These are phyloP conservation scores for Lasiodiplodia sp. DNA, from an alignment of 2,329 filamentous ascomycete species.

Conservation along the genomic window DNA sequence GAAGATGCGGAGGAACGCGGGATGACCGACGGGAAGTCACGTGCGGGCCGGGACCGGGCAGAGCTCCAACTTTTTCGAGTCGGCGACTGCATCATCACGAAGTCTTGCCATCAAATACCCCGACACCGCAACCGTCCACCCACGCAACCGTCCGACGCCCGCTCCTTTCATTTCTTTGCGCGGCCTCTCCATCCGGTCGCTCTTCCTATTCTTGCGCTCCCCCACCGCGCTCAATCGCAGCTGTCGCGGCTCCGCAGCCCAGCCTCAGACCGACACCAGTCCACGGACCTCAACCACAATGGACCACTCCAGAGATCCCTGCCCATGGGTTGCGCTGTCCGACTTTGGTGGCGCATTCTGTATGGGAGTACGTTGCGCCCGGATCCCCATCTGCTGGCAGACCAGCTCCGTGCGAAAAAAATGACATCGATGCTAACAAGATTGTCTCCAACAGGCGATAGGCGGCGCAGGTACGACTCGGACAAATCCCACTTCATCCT, in stretches of 20 bases:
- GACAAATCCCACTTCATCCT: not conserved
- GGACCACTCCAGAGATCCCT: conserved; percentile 97
- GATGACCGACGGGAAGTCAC: conserved; percentile 11
- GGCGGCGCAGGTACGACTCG: conserved; percentile 45
- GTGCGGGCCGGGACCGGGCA: conserved; percentile 2
- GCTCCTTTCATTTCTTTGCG: not conserved
- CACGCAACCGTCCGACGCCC: conserved; percentile 1
- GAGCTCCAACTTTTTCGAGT: conserved; percentile 29
- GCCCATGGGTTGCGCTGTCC: conserved; percentile 94
- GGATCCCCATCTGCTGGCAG: not conserved
- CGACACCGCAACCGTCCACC: conserved; percentile 20
- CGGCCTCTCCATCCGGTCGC: not conserved
- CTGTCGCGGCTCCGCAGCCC: conserved; percentile 12
- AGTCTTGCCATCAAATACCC: conserved; percentile 26
- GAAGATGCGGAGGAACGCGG: conserved; percentile 22
- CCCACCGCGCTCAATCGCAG: conserved; percentile 9
- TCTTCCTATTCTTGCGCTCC: not conserved
- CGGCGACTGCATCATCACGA: conserved; percentile 22
- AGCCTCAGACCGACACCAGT: not conserved
- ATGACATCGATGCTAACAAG: conserved; percentile 20
- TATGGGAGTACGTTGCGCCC: conserved; percentile 78
- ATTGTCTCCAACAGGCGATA: conserved; percentile 44
- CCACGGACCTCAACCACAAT: conserved; percentile 55
- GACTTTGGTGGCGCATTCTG: conserved; percentile 97
- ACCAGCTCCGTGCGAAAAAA: not conserved